Evolutionary conservation across 2,329 filamentous ascomycete species (phyloP).

Genomic region (Neophaeococcomyces aloes): DNA sequence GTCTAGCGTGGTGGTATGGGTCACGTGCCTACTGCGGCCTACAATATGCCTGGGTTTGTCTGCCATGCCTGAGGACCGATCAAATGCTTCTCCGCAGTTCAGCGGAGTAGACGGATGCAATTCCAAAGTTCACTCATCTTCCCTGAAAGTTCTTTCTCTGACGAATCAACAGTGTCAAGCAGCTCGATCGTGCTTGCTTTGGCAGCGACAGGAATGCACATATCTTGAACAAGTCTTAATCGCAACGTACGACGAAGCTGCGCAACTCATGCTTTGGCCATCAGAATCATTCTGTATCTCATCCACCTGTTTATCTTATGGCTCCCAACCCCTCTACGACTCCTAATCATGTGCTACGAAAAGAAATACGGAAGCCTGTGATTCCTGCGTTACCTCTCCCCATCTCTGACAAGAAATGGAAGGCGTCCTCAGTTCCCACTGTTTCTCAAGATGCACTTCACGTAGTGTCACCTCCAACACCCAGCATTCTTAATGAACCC

Average conservation of each 20-base stretch:
- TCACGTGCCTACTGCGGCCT: too few relatives aligned
- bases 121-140: neutral
- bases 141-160: neutral
- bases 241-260: neutral
- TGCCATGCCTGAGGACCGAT: neutral
- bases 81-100: neutral
- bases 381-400: slow-evolving; percentile 5
- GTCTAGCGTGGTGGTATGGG: too few relatives aligned
- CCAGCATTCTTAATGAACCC: neutral
- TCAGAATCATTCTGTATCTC: slow-evolving; percentile 2
- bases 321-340: slow-evolving; percentile 6
- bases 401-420: neutral
- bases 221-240: neutral
- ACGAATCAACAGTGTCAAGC: neutral
- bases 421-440: neutral
- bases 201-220: neutral
- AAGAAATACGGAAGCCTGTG: neutral
- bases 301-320: neutral
- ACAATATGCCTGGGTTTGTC: too few relatives aligned
- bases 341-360: slow-evolving; percentile 2
- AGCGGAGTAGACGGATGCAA: neutral
- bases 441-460: neutral
- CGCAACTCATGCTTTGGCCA: slow-evolving; percentile 1
- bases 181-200: slow-evolving; percentile 5
- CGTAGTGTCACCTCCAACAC: neutral